Evolutionary conservation across 306 rosid species (phyloP), one percentile per base, ranked within the genome.

Genomic region (Cicer bijugum): DNA sequence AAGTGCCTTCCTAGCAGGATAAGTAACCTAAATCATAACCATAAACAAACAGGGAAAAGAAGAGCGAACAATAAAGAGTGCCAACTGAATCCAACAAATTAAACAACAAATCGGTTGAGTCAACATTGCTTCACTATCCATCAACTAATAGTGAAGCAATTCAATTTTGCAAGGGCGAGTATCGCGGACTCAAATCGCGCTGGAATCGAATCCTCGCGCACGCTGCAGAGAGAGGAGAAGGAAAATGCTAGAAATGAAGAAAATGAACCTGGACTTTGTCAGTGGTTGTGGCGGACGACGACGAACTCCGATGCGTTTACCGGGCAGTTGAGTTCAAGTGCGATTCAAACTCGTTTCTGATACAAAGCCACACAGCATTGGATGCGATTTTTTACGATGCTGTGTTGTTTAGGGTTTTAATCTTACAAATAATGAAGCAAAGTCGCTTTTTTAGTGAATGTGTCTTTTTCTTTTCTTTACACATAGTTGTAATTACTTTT

Each of bases 111-210:
- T 12, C 12, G 17, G 35, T 12, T 55, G 42, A 15, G 23, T 17
- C 19, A 12, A 45, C 4, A 77, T 58, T 59, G 37, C 40, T 58
- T 69, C 44, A 58, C 44, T 67, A 76, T 11, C 38, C 17, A 60
- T 50, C 46, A 14, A 42, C 23, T 40, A 69, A 7, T 10, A 71
- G 28, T 23, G 28, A 16, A 1, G 58, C 58, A 52, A 52, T 52
- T 52, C 28, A 7, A 9, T 17, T 53, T 8, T 8, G 33, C 28
- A 8, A 15, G 28, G 60, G 60, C 19, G 17, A 33, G 9, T 53
- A 53, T 53, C 12, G n/a, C 37, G 11, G 9, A 23, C 12, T 12
- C 38, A 56, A 38, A 56, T 56, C 38, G 62, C 8, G 62, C 1
- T 50, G 14, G 20, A 14, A 50, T 50, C 20, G 56, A 8, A 15